Percentiles rank a stretch among this genome's conserved stretches.
Conservation (phyloP, 1,139 yeast species). For the Lodderomyces parapsilosis region DNA sequence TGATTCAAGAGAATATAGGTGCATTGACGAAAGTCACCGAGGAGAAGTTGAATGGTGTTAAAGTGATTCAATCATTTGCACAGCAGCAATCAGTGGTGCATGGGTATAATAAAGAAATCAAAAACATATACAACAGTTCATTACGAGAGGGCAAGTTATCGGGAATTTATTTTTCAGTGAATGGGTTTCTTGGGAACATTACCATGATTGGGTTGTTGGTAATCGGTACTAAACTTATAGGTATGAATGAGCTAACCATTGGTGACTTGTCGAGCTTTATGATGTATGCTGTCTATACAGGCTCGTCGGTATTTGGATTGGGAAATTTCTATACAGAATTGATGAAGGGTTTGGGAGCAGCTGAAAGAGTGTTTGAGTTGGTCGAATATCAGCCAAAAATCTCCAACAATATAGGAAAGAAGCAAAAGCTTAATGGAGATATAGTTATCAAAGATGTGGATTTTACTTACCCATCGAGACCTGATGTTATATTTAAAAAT, state of each 20-base stretch:
- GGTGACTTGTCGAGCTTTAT: slow-evolving; percentile 92
- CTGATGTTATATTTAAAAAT: slow-evolving; percentile 65
- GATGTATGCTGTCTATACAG: slow-evolving; percentile 92
- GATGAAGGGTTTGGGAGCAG: slow-evolving; percentile 97
- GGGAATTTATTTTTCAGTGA: slow-evolving; percentile 74
- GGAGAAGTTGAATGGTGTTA: slow-evolving; percentile 83
- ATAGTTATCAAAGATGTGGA: slow-evolving; percentile 65
- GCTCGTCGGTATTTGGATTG: slow-evolving; percentile 83
- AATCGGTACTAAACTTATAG: slow-evolving; percentile 78
- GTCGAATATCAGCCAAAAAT: slow-evolving; percentile 74
- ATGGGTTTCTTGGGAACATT: slow-evolving; percentile 78
- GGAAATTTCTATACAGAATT: slow-evolving; percentile 89
- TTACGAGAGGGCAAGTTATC: slow-evolving; percentile 77
- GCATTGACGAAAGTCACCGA: slow-evolving; percentile 85
- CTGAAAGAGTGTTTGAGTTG: slow-evolving; percentile 86
- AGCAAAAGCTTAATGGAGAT: slow-evolving; percentile 32
- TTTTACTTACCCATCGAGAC: slow-evolving; percentile 87
- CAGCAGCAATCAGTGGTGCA: slow-evolving; percentile 63
- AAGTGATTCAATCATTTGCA: slow-evolving; percentile 86
- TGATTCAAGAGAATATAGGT: slow-evolving; percentile 84
- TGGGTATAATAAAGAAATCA: slow-evolving; percentile 60
- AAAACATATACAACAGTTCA: slow-evolving; percentile 71
- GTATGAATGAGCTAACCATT: slow-evolving; percentile 66
- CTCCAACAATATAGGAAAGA: slow-evolving; percentile 58
- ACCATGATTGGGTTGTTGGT: slow-evolving; percentile 75